Percentiles rank a stretch among this genome's conserved stretches.
Conservation (phyloP, 805 yeast genomes). For the Candida yuanshanica region DNA sequence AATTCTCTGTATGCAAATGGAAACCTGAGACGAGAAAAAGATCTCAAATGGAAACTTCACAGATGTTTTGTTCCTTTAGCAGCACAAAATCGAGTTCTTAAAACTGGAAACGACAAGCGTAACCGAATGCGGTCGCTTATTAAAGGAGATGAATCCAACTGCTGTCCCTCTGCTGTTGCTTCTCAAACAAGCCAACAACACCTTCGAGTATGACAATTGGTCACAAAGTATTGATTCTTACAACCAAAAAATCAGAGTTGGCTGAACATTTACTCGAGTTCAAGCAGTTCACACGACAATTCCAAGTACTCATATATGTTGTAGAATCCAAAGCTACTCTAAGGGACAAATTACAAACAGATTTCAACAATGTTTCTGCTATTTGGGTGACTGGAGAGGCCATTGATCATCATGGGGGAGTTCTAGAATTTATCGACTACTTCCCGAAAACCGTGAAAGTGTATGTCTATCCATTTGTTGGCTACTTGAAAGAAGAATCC, state of each 20-base stretch:
- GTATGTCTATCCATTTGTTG: constrained; percentile 55
- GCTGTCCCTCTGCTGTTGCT: too few relatives aligned
- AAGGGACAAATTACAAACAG: constrained; percentile 32
- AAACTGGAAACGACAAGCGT: too few relatives aligned
- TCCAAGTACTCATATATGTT: constrained; percentile 33
- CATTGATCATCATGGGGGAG: constrained; percentile 42
- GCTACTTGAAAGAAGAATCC: constrained; percentile 49
- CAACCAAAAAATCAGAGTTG: constrained; percentile 29
- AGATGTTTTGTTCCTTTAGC: too few relatives aligned
- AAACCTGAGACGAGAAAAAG: too few relatives aligned
- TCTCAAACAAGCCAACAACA: too few relatives aligned
- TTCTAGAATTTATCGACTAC: constrained; percentile 35
- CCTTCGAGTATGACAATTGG: too few relatives aligned
- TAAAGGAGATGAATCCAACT: too few relatives aligned
- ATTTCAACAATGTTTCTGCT: constrained; percentile 40
- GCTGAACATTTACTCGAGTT: constrained; percentile 43
- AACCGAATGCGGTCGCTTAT: too few relatives aligned
- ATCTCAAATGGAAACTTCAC: too few relatives aligned
- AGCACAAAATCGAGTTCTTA: too few relatives aligned
- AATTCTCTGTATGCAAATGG: too few relatives aligned
- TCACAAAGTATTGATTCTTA: constrained; percentile 29
- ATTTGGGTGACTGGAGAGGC: constrained; percentile 54
- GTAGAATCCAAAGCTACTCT: constrained; percentile 38
- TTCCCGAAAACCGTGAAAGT: constrained; percentile 44
- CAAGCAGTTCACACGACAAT: constrained; percentile 34